Evolutionary conservation across 192 early-diverging fungal species (phyloP), one percentile per base, ranked within the genome.

Genomic region (Coemansia sp.): DNA sequence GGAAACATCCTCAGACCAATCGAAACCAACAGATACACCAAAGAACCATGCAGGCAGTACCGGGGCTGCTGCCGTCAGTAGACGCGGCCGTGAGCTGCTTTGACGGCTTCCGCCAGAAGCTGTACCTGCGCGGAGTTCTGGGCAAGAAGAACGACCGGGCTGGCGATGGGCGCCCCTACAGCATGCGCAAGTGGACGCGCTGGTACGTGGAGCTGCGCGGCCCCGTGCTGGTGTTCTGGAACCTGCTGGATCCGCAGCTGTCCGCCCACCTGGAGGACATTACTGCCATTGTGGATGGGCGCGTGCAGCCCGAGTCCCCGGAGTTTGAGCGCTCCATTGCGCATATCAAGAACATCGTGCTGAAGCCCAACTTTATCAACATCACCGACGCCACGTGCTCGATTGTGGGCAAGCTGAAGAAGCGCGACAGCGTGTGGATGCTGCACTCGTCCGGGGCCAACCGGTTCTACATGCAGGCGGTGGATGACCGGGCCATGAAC

Each of bases 191-290:
- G 36, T 90, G 88, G 88, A 78, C 78, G 16, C 77, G 78, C 21
- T 87, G 80, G 64, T 83, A 81, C 49, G 83, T 80, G 5, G 88
- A 90, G 73, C 60, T 87, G 32, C 61, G 79, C 37, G 88, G 88
- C 11, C 78, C 85, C 4, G 64, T 78, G 14, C 64, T 90, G 40
- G 64, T 78, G 42, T 75, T 90, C 27, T 82, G 79, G 75, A 80
- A 81, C 19, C 57, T 77, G 16, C 49, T 72, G 6, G 64, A 72
- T 37, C 38, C 68, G 17, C 63, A 74, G 59, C 70, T 74, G 7
- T 56, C 70, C 11, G 64, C 70, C n/a, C 67, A 75, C 26, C 56
- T 75, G 19, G 71, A 67, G 42, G 70, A 66, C 54, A 55, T 74
- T 27, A 75, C 71, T 21, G 53, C 75, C 19, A 67, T 73, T 32